These are phyloP conservation scores for Colletotrichum eleusines DNA, from an alignment of 2,329 filamentous ascomycete genomes.

Conservation along the genomic window DNA sequence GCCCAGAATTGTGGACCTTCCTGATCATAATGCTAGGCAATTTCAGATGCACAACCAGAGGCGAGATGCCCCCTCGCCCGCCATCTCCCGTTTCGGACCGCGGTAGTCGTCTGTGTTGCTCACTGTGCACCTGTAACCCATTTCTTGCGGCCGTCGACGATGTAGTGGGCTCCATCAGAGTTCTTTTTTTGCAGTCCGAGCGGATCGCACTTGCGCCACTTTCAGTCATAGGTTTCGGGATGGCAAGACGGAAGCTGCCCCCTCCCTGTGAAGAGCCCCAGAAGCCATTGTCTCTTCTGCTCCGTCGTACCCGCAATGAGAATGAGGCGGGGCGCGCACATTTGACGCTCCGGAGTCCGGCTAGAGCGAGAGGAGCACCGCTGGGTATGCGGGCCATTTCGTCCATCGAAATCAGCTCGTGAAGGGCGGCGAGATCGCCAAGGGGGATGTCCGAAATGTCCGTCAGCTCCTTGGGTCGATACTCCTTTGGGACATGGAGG, in stretches of 20 bases:
- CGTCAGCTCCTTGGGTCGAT: constrained; percentile 47
- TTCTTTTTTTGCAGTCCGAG: constrained; percentile 66
- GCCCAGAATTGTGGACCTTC: constrained; percentile 73
- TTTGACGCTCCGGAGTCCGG: constrained; percentile 69
- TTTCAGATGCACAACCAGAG: constrained; percentile 67
- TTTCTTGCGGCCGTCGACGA: constrained; percentile 77
- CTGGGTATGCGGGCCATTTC: constrained; percentile 67
- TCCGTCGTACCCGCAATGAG: constrained; percentile 71
- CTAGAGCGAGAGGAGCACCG: constrained; percentile 69
- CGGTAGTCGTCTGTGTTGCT: constrained; percentile 72
- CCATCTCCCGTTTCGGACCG: constrained; percentile 69
- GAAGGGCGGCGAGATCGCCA: constrained; percentile 67
- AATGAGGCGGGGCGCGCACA: constrained; percentile 74
- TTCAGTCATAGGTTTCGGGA: constrained; percentile 72
- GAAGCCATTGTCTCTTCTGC: constrained; percentile 70
- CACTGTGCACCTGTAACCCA: constrained; percentile 75
- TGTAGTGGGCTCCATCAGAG: constrained; percentile 61
- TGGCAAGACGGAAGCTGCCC: constrained; percentile 72
- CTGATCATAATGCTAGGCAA: constrained; percentile 63
- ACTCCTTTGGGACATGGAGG: constrained; percentile 51
- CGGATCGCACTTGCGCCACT: constrained; percentile 70
- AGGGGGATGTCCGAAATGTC: constrained; percentile 56
- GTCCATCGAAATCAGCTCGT: constrained; percentile 66
- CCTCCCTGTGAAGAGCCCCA: constrained; percentile 68
- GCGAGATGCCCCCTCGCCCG: constrained; percentile 66